Conservation (phyloP, 1,284 basidiomycete genomes). For the Chalciporus sp. region DNA sequence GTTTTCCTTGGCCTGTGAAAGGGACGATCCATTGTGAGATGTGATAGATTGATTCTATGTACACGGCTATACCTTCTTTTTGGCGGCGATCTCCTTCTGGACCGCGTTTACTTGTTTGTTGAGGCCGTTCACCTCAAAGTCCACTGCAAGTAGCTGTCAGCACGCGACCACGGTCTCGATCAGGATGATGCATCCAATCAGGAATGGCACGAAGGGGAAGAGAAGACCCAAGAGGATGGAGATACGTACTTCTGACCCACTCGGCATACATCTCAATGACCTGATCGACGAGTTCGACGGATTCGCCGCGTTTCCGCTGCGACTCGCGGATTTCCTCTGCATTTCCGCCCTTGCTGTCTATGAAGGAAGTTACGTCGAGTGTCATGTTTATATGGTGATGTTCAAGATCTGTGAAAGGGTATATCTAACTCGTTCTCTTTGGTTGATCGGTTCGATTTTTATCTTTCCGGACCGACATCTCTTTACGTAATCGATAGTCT, state of each 20-base stretch:
- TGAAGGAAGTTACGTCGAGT: slow-evolving; percentile 76
- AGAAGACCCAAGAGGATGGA: background rate
- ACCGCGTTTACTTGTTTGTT: slow-evolving; percentile 87
- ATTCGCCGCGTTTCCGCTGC: slow-evolving; percentile 88
- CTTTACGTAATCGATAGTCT: slow-evolving; percentile 22
- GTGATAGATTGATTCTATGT: background rate
- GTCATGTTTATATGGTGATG: slow-evolving; percentile 53
- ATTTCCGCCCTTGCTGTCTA: slow-evolving; percentile 91
- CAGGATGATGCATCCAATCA: background rate
- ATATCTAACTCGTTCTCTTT: background rate
- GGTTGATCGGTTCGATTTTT: background rate
- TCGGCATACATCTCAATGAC: slow-evolving; percentile 90
- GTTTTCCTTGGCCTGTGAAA: slow-evolving; percentile 79
- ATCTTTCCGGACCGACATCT: background rate
- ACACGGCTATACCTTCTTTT: slow-evolving; percentile 76
- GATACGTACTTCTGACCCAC: slow-evolving; percentile 85
- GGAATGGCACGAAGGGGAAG: background rate
- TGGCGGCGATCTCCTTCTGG: slow-evolving; percentile 92
- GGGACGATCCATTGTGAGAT: slow-evolving; percentile 4
- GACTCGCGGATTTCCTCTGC: slow-evolving; percentile 92
- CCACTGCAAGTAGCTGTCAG: slow-evolving; percentile 53
- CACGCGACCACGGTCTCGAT: slow-evolving; percentile 1
- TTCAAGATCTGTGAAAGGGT: slow-evolving; percentile 3
- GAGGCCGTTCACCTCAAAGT: slow-evolving; percentile 80
- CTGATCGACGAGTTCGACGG: slow-evolving; percentile 92